Evolutionary conservation across 352 stramenopile species (phyloP).

Genomic region (Pythium phragmitis): DNA sequence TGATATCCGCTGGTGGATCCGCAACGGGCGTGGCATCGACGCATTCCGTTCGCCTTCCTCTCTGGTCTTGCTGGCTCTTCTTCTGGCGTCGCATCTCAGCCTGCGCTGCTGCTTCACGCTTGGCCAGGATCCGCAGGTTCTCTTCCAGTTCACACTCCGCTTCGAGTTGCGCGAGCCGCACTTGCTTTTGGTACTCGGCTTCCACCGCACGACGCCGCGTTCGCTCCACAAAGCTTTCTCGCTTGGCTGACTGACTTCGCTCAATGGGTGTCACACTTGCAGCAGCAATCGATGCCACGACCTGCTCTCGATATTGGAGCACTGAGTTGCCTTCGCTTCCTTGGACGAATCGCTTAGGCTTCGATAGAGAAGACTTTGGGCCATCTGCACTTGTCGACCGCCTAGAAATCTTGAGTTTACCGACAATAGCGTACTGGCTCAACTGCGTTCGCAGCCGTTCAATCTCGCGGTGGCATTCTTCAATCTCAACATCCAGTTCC

Average conservation of each 20-base stretch:
- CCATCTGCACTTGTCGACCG: too few species aligned
- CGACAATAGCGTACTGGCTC: slow-evolving; percentile 32
- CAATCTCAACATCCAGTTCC: slow-evolving; percentile 59
- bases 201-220: slow-evolving; percentile 50
- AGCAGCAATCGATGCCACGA: not conserved
- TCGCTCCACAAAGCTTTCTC: slow-evolving; percentile 59
- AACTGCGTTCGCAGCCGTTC: slow-evolving; percentile 40
- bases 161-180: slow-evolving; percentile 64
- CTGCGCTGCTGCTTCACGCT: slow-evolving; percentile 35
- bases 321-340: not conserved
- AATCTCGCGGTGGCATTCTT: slow-evolving; percentile 60
- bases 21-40: not conserved
- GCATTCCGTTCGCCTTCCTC: not conserved
- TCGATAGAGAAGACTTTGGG: not conserved
- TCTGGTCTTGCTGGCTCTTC: slow-evolving; percentile 8
- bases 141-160: slow-evolving; percentile 75
- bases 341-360: not conserved
- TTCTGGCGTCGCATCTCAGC: slow-evolving; percentile 21
- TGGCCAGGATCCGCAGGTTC: slow-evolving; percentile 63
- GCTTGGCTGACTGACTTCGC: slow-evolving; percentile 1
- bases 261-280: not conserved
- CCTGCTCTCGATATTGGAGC: slow-evolving; percentile 1
- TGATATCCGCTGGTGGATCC: not conserved
- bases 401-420: slow-evolving; percentile 46
- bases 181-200: slow-evolving; percentile 65